These are phyloP conservation scores for Populus pruinosa DNA, from an alignment of 345 rosid genomes.

Conservation along the genomic window DNA sequence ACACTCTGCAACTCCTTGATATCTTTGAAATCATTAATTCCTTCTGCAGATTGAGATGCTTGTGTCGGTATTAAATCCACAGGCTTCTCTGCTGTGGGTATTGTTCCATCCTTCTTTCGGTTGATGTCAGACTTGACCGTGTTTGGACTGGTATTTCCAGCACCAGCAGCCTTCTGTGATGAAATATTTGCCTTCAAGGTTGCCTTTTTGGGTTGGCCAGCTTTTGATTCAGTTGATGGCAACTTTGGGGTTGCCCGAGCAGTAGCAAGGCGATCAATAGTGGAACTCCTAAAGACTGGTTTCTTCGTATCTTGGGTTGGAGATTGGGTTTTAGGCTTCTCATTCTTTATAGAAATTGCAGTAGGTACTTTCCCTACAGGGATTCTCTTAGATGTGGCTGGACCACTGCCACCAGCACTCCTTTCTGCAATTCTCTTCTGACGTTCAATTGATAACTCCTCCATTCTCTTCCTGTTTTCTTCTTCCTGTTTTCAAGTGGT, in stretches of 20 bases:
- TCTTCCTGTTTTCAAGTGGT: constrained; percentile 59
- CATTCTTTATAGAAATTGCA: constrained; percentile 29
- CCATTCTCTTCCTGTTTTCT: constrained; percentile 72
- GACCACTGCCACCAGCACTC: constrained; percentile 46
- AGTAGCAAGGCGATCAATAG: constrained; percentile 84
- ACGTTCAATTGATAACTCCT: constrained; percentile 65
- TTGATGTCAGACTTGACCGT: constrained; percentile 37
- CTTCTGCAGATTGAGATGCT: constrained; percentile 26
- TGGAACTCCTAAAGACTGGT: constrained; percentile 69
- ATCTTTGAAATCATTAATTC: constrained; percentile 53
- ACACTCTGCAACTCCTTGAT: constrained; percentile 50
- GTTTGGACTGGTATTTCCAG: constrained; percentile 31
- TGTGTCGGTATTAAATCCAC: constrained; percentile 20
- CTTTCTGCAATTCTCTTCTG: constrained; percentile 94
- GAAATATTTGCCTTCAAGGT: constrained; percentile 38
- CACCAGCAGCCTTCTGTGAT: constrained; percentile 30
- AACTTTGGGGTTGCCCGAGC: constrained; percentile 48
- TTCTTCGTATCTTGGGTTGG: constrained; percentile 41
- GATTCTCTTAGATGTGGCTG: constrained; percentile 44
- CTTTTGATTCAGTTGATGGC: constrained; percentile 35
- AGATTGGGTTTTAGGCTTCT: constrained; percentile 34
- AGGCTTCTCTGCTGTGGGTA: constrained; percentile 20
- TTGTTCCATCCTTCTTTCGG: constrained; percentile 38
- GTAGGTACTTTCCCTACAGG: constrained; percentile 29
- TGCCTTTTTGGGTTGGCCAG: constrained; percentile 42